Conservation (phyloP, 805 yeast species). For the Ascoidea asiatica region DNA sequence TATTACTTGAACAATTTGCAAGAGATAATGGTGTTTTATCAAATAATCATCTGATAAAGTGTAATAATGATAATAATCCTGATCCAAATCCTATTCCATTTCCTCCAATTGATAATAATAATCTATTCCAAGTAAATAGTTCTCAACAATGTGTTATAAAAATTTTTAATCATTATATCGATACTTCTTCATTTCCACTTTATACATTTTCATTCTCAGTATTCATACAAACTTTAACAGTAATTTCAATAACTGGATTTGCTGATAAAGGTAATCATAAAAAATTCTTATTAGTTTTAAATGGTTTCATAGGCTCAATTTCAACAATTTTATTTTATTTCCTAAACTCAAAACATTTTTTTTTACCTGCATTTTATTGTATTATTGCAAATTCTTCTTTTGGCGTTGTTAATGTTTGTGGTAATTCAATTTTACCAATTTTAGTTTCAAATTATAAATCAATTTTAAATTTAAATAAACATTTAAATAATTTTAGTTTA, state of each 20-base stretch:
- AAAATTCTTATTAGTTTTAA: slow-evolving; percentile 37
- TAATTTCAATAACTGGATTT: slow-evolving; percentile 61
- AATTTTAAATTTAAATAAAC: slow-evolving; percentile 3
- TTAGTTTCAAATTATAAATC: slow-evolving; percentile 32
- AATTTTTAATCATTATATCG: slow-evolving; percentile 35
- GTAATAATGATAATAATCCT: slow-evolving; percentile 17
- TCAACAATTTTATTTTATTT: slow-evolving; percentile 33
- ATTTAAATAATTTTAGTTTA: slow-evolving; percentile 3
- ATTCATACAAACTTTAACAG: slow-evolving; percentile 54
- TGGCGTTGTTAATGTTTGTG: slow-evolving; percentile 72
- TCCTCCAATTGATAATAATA: slow-evolving; percentile 10
- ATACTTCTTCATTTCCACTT: slow-evolving; percentile 60
- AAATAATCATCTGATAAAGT: slow-evolving; percentile 44
- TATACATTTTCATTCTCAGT: slow-evolving; percentile 67
- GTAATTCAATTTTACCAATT: slow-evolving; percentile 58
- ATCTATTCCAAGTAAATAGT: slow-evolving; percentile 5
- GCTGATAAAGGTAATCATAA: slow-evolving; percentile 52
- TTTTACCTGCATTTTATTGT: slow-evolving; percentile 31
- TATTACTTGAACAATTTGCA: slow-evolving; percentile 58
- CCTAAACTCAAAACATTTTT: slow-evolving; percentile 16
- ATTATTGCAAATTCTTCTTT: slow-evolving; percentile 53
- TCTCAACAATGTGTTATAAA: slow-evolving; percentile 31
- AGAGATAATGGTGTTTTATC: slow-evolving; percentile 55
- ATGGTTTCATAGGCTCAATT: slow-evolving; percentile 47
- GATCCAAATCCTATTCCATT: background rate